Conservation (phyloP, 768 basidiomycete genomes). For the Zangia roseola region DNA sequence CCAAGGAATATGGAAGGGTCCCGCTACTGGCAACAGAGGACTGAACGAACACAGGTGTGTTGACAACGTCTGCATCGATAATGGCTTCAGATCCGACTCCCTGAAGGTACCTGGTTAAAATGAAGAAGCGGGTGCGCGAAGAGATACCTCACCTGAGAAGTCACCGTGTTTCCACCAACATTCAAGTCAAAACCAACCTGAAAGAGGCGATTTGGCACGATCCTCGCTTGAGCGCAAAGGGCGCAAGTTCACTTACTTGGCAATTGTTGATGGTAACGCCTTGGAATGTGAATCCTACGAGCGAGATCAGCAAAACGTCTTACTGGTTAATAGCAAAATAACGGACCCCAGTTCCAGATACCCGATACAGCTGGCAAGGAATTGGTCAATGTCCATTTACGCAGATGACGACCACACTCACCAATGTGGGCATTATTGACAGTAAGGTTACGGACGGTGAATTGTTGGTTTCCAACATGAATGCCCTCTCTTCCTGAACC, state of each 20-base stretch:
- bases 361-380: constrained; percentile 23
- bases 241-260: constrained; percentile 6
- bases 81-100: constrained; percentile 43
- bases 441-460: constrained; percentile 63
- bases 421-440: constrained; percentile 46
- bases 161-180: constrained; percentile 36
- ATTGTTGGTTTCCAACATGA: constrained; percentile 78
- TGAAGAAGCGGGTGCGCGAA: neutral
- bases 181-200: constrained; percentile 46
- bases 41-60: constrained; percentile 45
- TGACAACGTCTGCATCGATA: constrained; percentile 45
- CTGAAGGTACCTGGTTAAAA: constrained; percentile 20
- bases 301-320: neutral
- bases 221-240: neutral
- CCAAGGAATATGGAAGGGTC: constrained; percentile 32
- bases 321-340: neutral
- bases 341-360: constrained; percentile 44
- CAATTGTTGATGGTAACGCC: constrained; percentile 46
- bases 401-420: constrained; percentile 6
- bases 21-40: constrained; percentile 33
- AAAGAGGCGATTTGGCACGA: neutral
- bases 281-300: constrained; percentile 51
- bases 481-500: constrained; percentile 49
- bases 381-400: neutral
- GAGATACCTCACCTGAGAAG: constrained; percentile 30